Conservation (phyloP, 2,329 filamentous ascomycete genomes). For the Aciculosporium take region DNA sequence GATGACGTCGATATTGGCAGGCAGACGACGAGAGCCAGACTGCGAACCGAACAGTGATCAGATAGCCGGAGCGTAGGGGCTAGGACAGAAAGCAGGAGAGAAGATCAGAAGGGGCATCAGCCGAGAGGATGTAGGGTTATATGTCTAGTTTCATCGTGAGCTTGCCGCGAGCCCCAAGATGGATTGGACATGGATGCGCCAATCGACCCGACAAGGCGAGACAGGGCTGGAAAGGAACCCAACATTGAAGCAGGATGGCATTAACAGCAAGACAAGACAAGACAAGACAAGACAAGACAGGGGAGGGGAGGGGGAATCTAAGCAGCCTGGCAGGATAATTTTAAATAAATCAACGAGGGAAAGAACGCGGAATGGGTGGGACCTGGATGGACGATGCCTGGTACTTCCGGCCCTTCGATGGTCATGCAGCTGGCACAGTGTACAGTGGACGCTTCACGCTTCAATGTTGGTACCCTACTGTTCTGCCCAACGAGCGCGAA, state of each 20-base stretch:
- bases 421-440: not conserved
- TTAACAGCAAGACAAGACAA: not conserved
- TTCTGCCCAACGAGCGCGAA: not conserved
- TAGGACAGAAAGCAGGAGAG: not conserved
- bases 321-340: not conserved
- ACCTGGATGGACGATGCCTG: not conserved
- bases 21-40: not conserved
- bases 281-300: not conserved
- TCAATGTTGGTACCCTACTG: not conserved
- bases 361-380: not conserved
- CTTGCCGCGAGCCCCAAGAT: not conserved
- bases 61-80: not conserved
- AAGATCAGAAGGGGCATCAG: not conserved
- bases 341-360: not conserved
- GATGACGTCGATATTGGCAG: constrained; percentile 1
- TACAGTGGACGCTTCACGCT: too few relatives aligned
- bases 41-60: not conserved
- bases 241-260: not conserved
- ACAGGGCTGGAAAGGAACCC: not conserved
- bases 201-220: not conserved
- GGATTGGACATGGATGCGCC: not conserved
- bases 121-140: constrained; percentile 4
- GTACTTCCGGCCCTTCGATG: not conserved
- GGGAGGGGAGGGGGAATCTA: not conserved
- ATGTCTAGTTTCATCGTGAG: constrained; percentile 6